Base-by-base conservation (phyloP, 2,329 filamentous ascomycete species). In the Monilinia vaccinii-corymbosi region DNA sequence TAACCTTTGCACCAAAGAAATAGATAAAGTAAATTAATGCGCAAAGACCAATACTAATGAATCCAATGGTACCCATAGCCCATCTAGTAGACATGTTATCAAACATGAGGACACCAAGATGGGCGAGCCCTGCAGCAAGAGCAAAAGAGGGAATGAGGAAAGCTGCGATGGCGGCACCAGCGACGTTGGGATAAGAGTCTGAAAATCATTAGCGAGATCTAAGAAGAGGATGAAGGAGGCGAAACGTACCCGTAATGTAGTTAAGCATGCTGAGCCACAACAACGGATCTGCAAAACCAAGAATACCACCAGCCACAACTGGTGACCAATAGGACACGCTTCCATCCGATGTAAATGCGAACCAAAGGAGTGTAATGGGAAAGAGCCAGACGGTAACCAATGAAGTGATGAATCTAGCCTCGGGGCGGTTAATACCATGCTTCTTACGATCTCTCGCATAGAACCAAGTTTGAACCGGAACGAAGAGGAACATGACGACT, bases 211-310 rank as follows among this genome's bases (percentile, higher is more conserved):
- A 58, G 42, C 42, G 31, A 48, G 23, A 36, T 55, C 16, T 23
- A 11, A 38, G 16, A 21, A 31, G 18, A 10, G n/a, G 48, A 36
- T 38, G 32, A 31, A 47, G 32, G 45, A 21, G 13, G n/a, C n/a
- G n/a, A 9, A n/a, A 56, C 58, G 28, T 62, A 66, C 66, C 56
- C 44, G 56, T 58, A 11, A 58, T 51, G 23, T 77, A 77, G 56
- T 74, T 76, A 48, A 77, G 64, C 74, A 76, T 76, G 52, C 68
- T 66, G n/a, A 76, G 68, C 73, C 73, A 77, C 5, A 76, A 68
- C n/a, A 77, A 62, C 10, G 75, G 74, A 62, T 76, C 74, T 32
- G 72, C 74, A 62, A 76, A 73, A 9, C 74, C 74, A 21, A 77
- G 68, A 9, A 76, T 63, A 11, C 63, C 73, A 38, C 74, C 75